Percentiles rank a stretch among this genome's conserved stretches.
These are phyloP conservation scores for Penicillium steckii DNA, from an alignment of 495 filamentous ascomycete species.

Conservation along the genomic window DNA sequence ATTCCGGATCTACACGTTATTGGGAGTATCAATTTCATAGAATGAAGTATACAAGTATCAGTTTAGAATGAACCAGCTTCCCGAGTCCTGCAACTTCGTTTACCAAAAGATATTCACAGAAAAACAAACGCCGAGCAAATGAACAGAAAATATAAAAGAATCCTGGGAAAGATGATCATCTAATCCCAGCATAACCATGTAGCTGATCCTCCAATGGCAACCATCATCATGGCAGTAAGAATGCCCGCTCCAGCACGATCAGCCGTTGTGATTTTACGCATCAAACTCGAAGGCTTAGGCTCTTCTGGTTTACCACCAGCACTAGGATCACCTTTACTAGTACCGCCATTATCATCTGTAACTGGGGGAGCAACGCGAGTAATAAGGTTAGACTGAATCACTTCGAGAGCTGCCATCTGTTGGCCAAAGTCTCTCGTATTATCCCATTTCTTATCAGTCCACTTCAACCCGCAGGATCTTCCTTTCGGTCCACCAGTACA, in stretches of 20 bases:
- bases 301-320: conserved; percentile 48
- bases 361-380: conserved; percentile 50
- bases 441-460: conserved; percentile 39
- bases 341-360: conserved; percentile 68
- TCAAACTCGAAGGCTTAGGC: conserved; percentile 13
- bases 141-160: too few species aligned
- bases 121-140: conserved; percentile 4
- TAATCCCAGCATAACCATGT: conserved; percentile 36
- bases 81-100: too few species aligned
- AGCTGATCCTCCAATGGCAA: conserved; percentile 26
- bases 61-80: too few species aligned
- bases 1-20: too few species aligned
- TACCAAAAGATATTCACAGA: conserved; percentile 20
- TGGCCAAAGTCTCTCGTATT: conserved; percentile 60
- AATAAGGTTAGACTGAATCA: conserved; percentile 59
- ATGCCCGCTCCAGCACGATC: conserved; percentile 36
- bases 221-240: conserved; percentile 31
- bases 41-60: too few species aligned
- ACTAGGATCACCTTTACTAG: conserved; percentile 66
- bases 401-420: conserved; percentile 69
- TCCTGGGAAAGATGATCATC: not conserved
- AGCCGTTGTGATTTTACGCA: conserved; percentile 22
- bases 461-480: conserved; percentile 61
- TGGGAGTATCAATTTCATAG: too few species aligned
- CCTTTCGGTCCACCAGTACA: conserved; percentile 52